Conservation (phyloP, 192 early-diverging fungal genomes). For the Chytriomyces sp. region DNA sequence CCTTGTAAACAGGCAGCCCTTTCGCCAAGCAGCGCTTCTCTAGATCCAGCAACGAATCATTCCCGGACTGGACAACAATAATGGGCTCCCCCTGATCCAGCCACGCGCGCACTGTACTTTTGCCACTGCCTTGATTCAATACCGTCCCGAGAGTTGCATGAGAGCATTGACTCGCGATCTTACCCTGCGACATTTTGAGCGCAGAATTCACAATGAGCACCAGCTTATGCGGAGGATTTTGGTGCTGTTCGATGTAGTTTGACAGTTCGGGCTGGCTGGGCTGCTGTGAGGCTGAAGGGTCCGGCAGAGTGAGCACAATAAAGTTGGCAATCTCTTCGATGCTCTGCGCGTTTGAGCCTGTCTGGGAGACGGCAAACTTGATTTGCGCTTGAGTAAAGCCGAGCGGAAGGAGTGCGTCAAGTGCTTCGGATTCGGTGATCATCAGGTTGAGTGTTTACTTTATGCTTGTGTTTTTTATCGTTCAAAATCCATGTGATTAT, state of each 20-base stretch:
- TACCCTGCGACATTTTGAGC: constrained; percentile 86
- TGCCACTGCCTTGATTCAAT: background rate
- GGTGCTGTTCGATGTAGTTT: background rate
- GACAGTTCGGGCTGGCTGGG: no score
- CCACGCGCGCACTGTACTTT: background rate
- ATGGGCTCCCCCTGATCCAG: constrained; percentile 27
- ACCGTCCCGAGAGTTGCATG: constrained; percentile 75
- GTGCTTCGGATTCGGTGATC: background rate
- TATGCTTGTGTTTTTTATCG: no score
- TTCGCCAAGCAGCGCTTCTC: background rate
- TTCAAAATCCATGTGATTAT: no score
- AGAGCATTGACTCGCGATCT: constrained; percentile 83
- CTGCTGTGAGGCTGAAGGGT: background rate
- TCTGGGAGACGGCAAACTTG: background rate
- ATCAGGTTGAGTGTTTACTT: background rate
- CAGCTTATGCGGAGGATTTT: constrained; percentile 23
- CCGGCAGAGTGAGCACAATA: background rate
- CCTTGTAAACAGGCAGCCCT: background rate
- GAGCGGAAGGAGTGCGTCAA: constrained; percentile 4
- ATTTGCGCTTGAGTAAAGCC: constrained; percentile 10
- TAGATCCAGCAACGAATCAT: background rate
- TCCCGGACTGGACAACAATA: constrained; percentile 17
- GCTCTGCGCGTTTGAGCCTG: background rate
- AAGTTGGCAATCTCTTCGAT: constrained; percentile 17
- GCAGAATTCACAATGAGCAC: constrained; percentile 78